A percentile compares a stretch with the other conserved stretches of the same genome.
Evolutionary conservation across 176 grass and related monocot genomes (phyloP).

Genomic region (Hyparrhenia diplandra): DNA sequence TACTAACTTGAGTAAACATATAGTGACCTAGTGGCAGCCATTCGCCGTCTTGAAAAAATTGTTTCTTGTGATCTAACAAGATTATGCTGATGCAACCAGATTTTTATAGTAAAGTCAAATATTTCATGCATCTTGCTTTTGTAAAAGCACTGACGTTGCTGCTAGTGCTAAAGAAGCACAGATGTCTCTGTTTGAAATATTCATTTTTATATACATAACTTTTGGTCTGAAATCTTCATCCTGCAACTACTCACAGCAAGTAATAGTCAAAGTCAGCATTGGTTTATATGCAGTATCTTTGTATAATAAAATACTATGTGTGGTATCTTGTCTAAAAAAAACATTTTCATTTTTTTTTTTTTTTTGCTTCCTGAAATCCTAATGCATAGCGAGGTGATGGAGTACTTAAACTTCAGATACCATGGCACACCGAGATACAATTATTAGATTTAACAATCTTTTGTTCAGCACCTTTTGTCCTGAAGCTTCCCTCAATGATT

Average conservation of each 20-base stretch:
- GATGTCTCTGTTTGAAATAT: background rate
- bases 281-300: background rate
- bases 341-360: background rate
- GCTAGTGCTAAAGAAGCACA: background rate
- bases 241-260: background rate
- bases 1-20: background rate
- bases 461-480: background rate
- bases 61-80: background rate
- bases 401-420: background rate
- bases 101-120: background rate
- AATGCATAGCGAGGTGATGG: background rate
- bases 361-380: background rate
- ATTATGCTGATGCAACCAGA: background rate
- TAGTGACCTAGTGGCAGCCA: background rate
- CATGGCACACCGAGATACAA: background rate
- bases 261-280: background rate
- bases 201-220: background rate
- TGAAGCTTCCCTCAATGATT: background rate
- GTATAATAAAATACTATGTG: background rate
- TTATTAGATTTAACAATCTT: background rate
- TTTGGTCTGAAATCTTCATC: too few species aligned
- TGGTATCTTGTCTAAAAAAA: background rate
- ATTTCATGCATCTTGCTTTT: background rate
- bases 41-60: constrained; percentile 1
- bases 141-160: background rate